A percentile compares a stretch with the other conserved stretches of the same genome.
phyloP scores from a whole-genome alignment of 192 early-diverging fungal species.

The Linnemannia schmuckeri region DNA sequence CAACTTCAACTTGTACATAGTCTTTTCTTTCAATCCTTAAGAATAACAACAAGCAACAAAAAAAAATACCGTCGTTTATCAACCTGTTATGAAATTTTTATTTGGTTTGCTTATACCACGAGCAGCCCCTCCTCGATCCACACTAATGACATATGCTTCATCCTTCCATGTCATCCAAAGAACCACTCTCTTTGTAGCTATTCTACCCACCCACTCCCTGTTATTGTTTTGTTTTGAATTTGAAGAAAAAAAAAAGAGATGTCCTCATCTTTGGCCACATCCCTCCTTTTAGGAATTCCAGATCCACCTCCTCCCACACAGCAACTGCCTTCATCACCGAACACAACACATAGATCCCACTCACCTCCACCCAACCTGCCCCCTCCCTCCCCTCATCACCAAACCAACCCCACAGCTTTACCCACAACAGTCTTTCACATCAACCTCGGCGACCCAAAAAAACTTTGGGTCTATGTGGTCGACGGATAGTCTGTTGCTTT shows the following conservation, averaged over 20 bases:
- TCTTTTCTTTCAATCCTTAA: too few species aligned
- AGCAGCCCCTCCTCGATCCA: too few species aligned
- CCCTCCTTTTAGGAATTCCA: slow-evolving; percentile 56
- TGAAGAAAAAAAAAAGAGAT: slow-evolving; percentile 16
- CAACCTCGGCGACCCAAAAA: slow-evolving; percentile 36
- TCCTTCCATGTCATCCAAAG: background rate
- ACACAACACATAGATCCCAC: slow-evolving; percentile 18
- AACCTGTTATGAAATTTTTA: too few species aligned
- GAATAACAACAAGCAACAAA: too few species aligned
- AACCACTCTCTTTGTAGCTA: background rate
- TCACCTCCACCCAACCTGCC: background rate
- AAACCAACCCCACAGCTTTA: background rate
- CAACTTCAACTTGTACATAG: too few species aligned
- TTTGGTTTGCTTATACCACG: too few species aligned
- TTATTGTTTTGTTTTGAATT: slow-evolving; percentile 16
- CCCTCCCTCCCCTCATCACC: background rate
- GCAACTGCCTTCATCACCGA: slow-evolving; percentile 35
- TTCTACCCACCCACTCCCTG: background rate
- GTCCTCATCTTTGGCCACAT: slow-evolving; percentile 56
- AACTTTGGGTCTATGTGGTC: slow-evolving; percentile 32
- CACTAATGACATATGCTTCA: too few species aligned
- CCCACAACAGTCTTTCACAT: background rate
- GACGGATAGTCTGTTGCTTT: background rate
- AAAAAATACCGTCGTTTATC: too few species aligned
- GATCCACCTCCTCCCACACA: slow-evolving; percentile 30